Evolutionary conservation across 2,329 filamentous ascomycete genomes (phyloP).

Genomic region (Alternaria tenuissima): DNA sequence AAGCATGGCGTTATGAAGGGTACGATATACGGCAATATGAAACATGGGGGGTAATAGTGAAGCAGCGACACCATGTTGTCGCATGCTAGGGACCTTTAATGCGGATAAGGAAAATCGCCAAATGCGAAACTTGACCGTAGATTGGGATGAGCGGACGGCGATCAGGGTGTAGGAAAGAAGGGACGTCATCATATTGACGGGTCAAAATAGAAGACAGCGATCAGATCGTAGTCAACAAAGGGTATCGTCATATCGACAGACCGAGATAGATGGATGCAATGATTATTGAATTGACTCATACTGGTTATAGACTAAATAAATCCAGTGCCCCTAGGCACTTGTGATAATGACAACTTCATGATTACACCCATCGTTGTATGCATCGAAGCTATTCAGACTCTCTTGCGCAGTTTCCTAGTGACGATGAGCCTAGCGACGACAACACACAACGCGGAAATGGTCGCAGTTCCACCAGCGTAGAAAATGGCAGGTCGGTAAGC

Average conservation of each 20-base stretch:
- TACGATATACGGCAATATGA: not conserved
- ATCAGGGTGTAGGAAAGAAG: not conserved
- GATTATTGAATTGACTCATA: not conserved
- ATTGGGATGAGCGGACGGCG: not conserved
- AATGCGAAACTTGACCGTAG: not conserved
- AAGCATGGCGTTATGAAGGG: not conserved
- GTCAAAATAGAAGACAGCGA: not conserved
- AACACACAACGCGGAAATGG: conserved; percentile 31
- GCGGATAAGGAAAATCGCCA: not conserved
- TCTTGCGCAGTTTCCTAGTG: conserved; percentile 28
- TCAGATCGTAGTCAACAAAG: not conserved
- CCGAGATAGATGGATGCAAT: not conserved
- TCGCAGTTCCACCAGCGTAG: conserved; percentile 40
- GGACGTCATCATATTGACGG: not conserved
- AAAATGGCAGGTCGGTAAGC: conserved; percentile 43
- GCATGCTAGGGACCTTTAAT: not conserved
- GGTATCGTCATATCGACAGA: not conserved
- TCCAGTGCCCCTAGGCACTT: not conserved
- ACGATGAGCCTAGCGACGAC: conserved; percentile 33
- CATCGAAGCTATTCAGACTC: conserved; percentile 12
- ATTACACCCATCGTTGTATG: not conserved
- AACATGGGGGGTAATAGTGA: not conserved
- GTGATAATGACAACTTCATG: not conserved
- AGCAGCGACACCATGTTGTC: not conserved
- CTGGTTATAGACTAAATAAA: not conserved